Evolutionary conservation across 2,329 filamentous ascomycete species (phyloP).

Genomic region (Sporothrix brunneoviolacea): DNA sequence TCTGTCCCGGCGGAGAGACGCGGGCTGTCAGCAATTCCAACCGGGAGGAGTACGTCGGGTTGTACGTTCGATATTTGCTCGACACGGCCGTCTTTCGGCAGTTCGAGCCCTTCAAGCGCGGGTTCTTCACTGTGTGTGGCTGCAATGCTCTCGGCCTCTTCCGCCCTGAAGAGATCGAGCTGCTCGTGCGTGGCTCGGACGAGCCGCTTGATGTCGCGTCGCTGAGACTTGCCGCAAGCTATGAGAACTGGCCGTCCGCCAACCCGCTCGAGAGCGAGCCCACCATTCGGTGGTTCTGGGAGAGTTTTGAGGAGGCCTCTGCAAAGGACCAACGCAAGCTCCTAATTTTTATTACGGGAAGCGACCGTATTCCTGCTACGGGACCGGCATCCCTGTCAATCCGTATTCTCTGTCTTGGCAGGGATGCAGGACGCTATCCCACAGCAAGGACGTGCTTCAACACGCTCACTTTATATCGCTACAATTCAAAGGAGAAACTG

Average conservation of each 20-base stretch:
- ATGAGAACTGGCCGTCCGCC: slow-evolving; percentile 67
- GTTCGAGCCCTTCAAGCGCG: slow-evolving; percentile 89
- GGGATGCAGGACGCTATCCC: slow-evolving; percentile 68
- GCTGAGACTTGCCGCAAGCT: slow-evolving; percentile 68
- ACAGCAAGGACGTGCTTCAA: slow-evolving; percentile 92
- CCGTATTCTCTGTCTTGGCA: slow-evolving; percentile 66
- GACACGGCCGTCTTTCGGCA: slow-evolving; percentile 72
- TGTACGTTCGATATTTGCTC: slow-evolving; percentile 74
- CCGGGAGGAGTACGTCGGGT: slow-evolving; percentile 75
- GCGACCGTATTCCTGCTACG: slow-evolving; percentile 83
- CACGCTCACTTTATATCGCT: slow-evolving; percentile 69
- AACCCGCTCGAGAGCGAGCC: slow-evolving; percentile 55
- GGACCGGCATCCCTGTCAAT: slow-evolving; percentile 75
- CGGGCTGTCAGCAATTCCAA: slow-evolving; percentile 78
- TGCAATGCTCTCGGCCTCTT: slow-evolving; percentile 85
- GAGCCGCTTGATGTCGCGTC: slow-evolving; percentile 73
- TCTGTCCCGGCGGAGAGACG: slow-evolving; percentile 67
- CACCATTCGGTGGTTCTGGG: slow-evolving; percentile 82
- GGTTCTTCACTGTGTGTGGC: slow-evolving; percentile 87
- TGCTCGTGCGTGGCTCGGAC: slow-evolving; percentile 78
- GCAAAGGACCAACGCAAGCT: slow-evolving; percentile 68
- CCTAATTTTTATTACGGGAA: slow-evolving; percentile 81
- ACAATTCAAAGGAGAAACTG: slow-evolving; percentile 58
- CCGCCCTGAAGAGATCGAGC: slow-evolving; percentile 83
- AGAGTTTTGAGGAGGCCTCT: slow-evolving; percentile 61